Base-by-base conservation (phyloP, 768 basidiomycete species). In the Tulasnella sp. region DNA sequence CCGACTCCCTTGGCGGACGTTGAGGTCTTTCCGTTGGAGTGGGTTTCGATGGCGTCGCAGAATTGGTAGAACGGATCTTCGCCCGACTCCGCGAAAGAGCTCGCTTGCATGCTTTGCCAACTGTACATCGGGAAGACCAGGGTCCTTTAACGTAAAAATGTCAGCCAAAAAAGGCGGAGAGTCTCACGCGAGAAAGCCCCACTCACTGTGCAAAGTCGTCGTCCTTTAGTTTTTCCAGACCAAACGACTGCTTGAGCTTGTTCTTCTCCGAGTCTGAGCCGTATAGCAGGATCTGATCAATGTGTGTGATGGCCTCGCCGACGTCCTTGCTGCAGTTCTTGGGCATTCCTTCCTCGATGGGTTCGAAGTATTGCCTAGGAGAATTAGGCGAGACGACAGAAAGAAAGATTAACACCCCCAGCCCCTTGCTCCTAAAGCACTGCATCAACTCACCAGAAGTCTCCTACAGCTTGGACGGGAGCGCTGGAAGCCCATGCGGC, bases 281-380 rank as follows among this genome's bases (percentile, higher is more conserved):
- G 24, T 58, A 5, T 2, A 52, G 7, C 36, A 77, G 36, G 0
- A 18, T 77, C 19, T 36, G 8, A 71, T 77, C 76, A 3, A 77
- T 40, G 2, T n/a, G 3, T 21, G 10, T 71, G 42, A 77, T 71
- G 12, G 48, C 80, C 3, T 40, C 71, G 40, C 39, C 75, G 31
- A 56, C 39, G 56, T 80, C 80, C 4, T 76, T 42, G 36, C 80
- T 80, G 71, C 80, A 80, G 58, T 80, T 80, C 76, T 77, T 71
- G 19, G 80, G 80, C 80, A 80, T 80, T 2, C 76, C 56, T n/a
- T 76, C 76, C n/a, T 77, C 76, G 2, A 80, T 80, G 0, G 52
- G 52, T 7, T 52, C 52, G 8, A 52, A 52, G 52, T 52, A 52
- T 12, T 24, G 24, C 52, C 52, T 52, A 24, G 48, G 48, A n/a